phyloP scores from a whole-genome alignment of 2,329 filamentous ascomycete species.

The Venturia pyrina region DNA sequence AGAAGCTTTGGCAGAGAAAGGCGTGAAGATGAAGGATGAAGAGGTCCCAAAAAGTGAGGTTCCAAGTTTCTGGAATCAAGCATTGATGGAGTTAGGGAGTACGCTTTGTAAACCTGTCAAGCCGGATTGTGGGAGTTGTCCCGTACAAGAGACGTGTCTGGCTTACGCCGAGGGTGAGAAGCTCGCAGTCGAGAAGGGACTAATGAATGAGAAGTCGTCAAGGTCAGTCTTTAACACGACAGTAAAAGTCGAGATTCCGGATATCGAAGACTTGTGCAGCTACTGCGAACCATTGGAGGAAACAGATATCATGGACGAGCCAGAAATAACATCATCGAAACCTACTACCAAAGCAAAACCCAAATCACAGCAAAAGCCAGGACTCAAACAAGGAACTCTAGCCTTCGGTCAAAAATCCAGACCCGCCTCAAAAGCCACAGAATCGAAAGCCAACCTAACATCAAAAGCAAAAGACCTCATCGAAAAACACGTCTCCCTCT shows the following conservation, averaged over 20 bases:
- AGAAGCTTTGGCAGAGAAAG: conserved; percentile 24
- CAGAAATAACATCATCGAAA: neutral
- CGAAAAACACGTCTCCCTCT: conserved; percentile 16
- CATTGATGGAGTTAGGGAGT: conserved; percentile 55
- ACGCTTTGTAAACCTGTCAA: conserved; percentile 48
- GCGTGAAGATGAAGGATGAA: neutral
- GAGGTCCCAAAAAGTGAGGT: conserved; percentile 26
- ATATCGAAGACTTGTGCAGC: conserved; percentile 11
- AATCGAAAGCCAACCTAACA: neutral
- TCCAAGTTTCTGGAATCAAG: conserved; percentile 54
- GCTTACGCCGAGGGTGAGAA: conserved; percentile 23
- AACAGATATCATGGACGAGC: neutral
- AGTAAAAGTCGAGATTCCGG: conserved; percentile 17
- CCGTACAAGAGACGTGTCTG: conserved; percentile 23
- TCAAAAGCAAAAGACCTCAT: neutral
- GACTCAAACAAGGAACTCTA: neutral
- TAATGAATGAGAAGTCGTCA: conserved; percentile 14
- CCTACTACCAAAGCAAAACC: neutral
- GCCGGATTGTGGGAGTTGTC: conserved; percentile 40
- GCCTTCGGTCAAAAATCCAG: neutral
- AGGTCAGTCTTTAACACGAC: conserved; percentile 13
- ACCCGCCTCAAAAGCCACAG: neutral
- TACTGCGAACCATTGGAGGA: conserved; percentile 9
- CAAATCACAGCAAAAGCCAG: neutral
- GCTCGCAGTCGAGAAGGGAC: conserved; percentile 12